Conservation (phyloP, 805 yeast genomes). For the Suhomyces pyralidae region DNA sequence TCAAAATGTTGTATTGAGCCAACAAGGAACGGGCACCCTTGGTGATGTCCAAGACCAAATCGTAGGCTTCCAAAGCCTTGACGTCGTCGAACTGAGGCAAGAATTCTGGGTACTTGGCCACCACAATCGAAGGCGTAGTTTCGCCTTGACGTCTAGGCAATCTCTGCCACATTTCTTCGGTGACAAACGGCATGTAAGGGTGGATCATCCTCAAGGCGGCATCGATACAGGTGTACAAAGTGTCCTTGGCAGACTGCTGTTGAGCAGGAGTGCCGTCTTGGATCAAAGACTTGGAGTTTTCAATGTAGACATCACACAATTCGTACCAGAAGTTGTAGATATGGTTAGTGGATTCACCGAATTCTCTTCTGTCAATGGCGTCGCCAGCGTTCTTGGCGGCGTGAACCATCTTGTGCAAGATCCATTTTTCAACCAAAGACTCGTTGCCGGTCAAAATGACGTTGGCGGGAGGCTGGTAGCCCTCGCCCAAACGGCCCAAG, state of each 20-base stretch:
- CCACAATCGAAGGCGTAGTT: constrained; percentile 64
- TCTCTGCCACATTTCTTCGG: constrained; percentile 99
- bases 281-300: constrained; percentile 90
- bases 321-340: constrained; percentile 95
- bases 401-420: constrained; percentile 75
- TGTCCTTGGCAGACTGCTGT: constrained; percentile 87
- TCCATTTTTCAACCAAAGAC: constrained; percentile 95
- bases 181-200: constrained; percentile 96
- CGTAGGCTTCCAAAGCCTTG: constrained; percentile 72
- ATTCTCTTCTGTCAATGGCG: constrained; percentile 79
- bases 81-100: constrained; percentile 58
- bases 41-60: constrained; percentile 78
- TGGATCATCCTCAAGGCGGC: constrained; percentile 89
- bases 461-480: constrained; percentile 74
- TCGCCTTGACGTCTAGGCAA: constrained; percentile 83
- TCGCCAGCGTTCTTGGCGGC: constrained; percentile 64
- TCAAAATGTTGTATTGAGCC: constrained; percentile 84
- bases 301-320: constrained; percentile 96
- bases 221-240: constrained; percentile 89
- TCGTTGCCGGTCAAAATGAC: constrained; percentile 69
- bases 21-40: constrained; percentile 89
- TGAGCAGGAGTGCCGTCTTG: constrained; percentile 86
- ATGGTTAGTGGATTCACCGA: constrained; percentile 80
- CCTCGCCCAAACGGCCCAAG: constrained; percentile 86
- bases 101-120: constrained; percentile 76